These are phyloP conservation scores for Rhizophagus clarus DNA, from an alignment of 192 early-diverging fungal species.

Conservation along the genomic window DNA sequence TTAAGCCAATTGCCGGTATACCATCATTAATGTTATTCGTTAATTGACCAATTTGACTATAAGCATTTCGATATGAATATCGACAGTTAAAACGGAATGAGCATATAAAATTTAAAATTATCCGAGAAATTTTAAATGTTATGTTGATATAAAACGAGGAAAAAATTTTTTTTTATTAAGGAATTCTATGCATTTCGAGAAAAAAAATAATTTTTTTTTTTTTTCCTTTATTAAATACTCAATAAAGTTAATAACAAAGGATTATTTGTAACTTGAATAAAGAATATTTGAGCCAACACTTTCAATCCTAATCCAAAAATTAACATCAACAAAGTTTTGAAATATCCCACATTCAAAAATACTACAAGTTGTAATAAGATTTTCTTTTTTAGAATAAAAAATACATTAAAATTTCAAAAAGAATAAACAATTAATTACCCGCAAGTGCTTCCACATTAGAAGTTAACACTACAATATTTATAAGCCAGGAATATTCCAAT, in stretches of 20 bases:
- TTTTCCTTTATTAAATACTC: conserved; percentile 11
- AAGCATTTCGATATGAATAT: too few relatives aligned
- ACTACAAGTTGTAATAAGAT: conserved; percentile 34
- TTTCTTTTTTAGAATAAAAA: conserved; percentile 8
- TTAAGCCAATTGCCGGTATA: too few relatives aligned
- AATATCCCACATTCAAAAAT: conserved; percentile 51
- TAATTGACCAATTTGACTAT: too few relatives aligned
- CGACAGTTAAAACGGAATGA: too few relatives aligned
- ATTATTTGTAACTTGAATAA: conserved; percentile 35
- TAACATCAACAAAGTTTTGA: conserved; percentile 48
- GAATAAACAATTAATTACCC: conserved; percentile 33
- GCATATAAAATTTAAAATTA: too few relatives aligned
- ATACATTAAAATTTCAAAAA: not conserved
- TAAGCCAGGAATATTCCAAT: conserved; percentile 78
- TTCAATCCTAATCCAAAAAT: conserved; percentile 47
- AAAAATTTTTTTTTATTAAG: too few relatives aligned
- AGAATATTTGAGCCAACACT: conserved; percentile 50
- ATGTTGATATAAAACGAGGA: too few relatives aligned
- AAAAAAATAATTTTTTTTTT: not conserved
- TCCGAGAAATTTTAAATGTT: too few relatives aligned
- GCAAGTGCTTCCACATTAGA: conserved; percentile 73
- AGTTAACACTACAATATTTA: conserved; percentile 74
- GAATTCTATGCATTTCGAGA: too few relatives aligned
- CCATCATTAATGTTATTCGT: too few relatives aligned
- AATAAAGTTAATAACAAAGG: conserved; percentile 22